A percentile compares a stretch with the other conserved stretches of the same genome.
Conservation (phyloP, 495 filamentous ascomycete genomes). For the Lentithecium fluviatile region DNA sequence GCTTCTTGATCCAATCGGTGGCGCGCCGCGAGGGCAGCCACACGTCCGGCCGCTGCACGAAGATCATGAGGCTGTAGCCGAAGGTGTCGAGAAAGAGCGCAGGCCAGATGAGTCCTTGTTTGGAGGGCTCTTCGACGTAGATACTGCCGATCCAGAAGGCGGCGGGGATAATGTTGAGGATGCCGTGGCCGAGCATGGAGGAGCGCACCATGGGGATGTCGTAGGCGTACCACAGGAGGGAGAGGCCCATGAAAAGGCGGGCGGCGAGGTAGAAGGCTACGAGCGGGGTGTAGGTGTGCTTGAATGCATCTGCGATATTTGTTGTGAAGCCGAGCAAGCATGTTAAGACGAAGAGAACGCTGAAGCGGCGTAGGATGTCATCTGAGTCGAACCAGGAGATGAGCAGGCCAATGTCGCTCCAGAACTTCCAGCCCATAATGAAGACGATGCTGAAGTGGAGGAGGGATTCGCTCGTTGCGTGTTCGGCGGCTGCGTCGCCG, state of each 20-base stretch:
- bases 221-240: conserved; percentile 46
- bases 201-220: conserved; percentile 54
- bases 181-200: conserved; percentile 51
- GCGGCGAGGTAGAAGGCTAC: conserved; percentile 57
- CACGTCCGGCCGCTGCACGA: conserved; percentile 39
- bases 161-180: conserved; percentile 43
- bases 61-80: conserved; percentile 37
- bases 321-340: conserved; percentile 59
- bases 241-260: conserved; percentile 50
- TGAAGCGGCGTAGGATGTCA: conserved; percentile 55
- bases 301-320: conserved; percentile 55
- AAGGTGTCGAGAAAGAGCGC: conserved; percentile 52
- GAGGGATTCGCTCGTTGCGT: conserved; percentile 50
- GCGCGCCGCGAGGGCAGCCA: conserved; percentile 26
- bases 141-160: conserved; percentile 57
- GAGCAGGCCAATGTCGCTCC: conserved; percentile 53
- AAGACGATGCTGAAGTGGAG: conserved; percentile 56
- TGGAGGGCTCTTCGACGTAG: conserved; percentile 48
- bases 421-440: conserved; percentile 60
- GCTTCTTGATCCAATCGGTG: conserved; percentile 37
- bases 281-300: conserved; percentile 52
- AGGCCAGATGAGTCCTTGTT: conserved; percentile 51
- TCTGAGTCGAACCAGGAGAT: conserved; percentile 59
- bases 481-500: conserved; percentile 55
- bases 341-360: conserved; percentile 54